Base-by-base conservation (phyloP, 208 protist genomes). In the Herpetomonas tarakana region DNA sequence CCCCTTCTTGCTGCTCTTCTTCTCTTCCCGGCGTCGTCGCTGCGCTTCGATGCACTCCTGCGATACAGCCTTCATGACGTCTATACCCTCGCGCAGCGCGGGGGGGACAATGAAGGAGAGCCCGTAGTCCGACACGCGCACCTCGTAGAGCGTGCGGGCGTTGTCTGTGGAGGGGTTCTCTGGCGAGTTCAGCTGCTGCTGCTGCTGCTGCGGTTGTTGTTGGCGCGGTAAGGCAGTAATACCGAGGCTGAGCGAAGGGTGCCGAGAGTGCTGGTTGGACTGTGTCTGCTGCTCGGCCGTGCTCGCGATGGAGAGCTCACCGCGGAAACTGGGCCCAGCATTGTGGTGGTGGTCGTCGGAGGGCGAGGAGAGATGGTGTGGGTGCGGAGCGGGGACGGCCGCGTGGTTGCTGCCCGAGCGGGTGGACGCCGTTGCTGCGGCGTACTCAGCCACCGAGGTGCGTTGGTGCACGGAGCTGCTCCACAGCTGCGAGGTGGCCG, bases 101-200 rank as follows among this genome's bases (percentile, higher is more conserved):
- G 65, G 74, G 9, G 76, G 76, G 30, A 81, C 58, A 27, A 88
- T 52, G 30, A 82, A 74, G 51, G 71, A 77, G 6, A 74, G 63
- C 9, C 74, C 71, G 45, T 81, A 74, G 53, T 79, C 74, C 1
- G 68, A 67, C 2, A 88, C 52, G 30, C 78, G 67, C 21, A 84
- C 70, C 22, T 68, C 53, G 61, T 79, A 82, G 25, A 68, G 30
- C 47, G 53, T 26, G 0, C 60, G 41, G 19, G 18, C 2, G 18
- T 39, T 9, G 16, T 25, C 2, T 49, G 21, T 54, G 47, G 2
- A 1, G 22, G 47, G 27, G 38, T 45, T 18, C 55, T 62, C 21
- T 19, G 49, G 31, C 0, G 16, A 19, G 54, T 3, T 3, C 11
- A 18, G 21, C 46, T 27, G 18, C 46, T 27, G 46, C 46, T 52